Base-by-base conservation (phyloP, 106 monocot genomes). In the Acanthochlamys bracteata region DNA sequence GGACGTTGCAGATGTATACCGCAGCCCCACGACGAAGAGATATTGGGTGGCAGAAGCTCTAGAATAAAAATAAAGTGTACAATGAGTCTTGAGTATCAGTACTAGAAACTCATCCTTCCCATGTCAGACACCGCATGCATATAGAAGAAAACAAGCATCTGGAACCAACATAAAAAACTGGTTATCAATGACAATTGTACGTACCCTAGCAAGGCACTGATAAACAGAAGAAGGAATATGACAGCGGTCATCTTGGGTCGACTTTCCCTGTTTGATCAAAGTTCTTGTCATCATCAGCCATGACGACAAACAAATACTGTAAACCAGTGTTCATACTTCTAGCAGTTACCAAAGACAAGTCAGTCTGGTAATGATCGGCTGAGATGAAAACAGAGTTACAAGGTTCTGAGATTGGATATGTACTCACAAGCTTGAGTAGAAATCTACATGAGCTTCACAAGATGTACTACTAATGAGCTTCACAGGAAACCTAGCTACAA, bases 1-100 rank as follows among this genome's bases (percentile, higher is more conserved):
- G n/a, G 78, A 88, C 7, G 84, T 84, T 6, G 80, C 80, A 0
- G 88, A 71, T 0, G 80, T 84, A 64, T 81, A 78, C 27, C 78
- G 68, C 59, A 88, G 14, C 12, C 84, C 88, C 20, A 78, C 4
- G 63, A 72, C 80, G 78, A 88, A 88, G 15, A 78, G 56, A 66
- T 80, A 88, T 58, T 88, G 88, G 4, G 88, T 72, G n/a, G 83
- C 72, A 10, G 80, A 43, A 39, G 77, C 80, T 59, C 88, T 87
- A 57, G 39, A 71, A 74, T 55, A 23, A 24, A 66, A 16, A 24
- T 21, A 39, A n/a, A n/a, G n/a, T n/a, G n/a, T n/a, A 63, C 39
- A 27, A 41, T 54, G 12, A 19, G 53, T 54, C 45, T 46, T 46
- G 14, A 46, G 14, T 46, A 46, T 54, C 19, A 54, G n/a, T 16